These are phyloP conservation scores for Annulohypoxylon moriforme DNA, from an alignment of 495 filamentous ascomycete genomes.

Conservation along the genomic window DNA sequence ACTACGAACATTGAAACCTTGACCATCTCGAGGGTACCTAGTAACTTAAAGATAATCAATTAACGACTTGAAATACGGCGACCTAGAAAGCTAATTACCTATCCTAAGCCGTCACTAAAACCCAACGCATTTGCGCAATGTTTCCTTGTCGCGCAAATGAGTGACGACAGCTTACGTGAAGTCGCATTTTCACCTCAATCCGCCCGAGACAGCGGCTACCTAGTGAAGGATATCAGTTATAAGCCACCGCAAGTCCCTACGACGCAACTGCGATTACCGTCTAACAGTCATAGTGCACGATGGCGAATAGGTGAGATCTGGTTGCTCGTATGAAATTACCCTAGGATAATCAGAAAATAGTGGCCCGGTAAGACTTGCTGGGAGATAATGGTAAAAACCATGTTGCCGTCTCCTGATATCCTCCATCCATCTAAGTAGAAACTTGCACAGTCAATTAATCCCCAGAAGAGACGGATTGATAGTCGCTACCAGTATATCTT, in stretches of 20 bases:
- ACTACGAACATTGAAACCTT: too few relatives aligned
- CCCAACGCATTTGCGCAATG: conserved; percentile 34
- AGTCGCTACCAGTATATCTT: too few relatives aligned
- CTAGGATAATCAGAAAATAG: not conserved
- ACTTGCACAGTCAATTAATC: too few relatives aligned
- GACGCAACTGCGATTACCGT: conserved; percentile 31
- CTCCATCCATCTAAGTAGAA: not conserved
- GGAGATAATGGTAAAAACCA: not conserved
- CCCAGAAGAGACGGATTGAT: too few relatives aligned
- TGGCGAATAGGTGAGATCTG: not conserved
- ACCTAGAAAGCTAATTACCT: not conserved
- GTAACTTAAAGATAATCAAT: not conserved
- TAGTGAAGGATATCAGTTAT: conserved; percentile 8
- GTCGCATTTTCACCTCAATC: conserved; percentile 13
- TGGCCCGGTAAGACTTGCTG: too few relatives aligned
- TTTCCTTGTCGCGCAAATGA: conserved; percentile 25
- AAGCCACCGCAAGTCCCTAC: conserved; percentile 15
- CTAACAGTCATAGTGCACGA: not conserved
- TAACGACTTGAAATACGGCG: not conserved
- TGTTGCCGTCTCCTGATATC: not conserved
- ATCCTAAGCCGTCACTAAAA: not conserved
- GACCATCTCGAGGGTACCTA: too few relatives aligned
- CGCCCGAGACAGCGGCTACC: too few relatives aligned
- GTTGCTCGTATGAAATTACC: not conserved
- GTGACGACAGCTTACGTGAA: conserved; percentile 25